These are phyloP conservation scores for Ogataea henricii DNA, from an alignment of 805 yeast genomes.

Conservation along the genomic window DNA sequence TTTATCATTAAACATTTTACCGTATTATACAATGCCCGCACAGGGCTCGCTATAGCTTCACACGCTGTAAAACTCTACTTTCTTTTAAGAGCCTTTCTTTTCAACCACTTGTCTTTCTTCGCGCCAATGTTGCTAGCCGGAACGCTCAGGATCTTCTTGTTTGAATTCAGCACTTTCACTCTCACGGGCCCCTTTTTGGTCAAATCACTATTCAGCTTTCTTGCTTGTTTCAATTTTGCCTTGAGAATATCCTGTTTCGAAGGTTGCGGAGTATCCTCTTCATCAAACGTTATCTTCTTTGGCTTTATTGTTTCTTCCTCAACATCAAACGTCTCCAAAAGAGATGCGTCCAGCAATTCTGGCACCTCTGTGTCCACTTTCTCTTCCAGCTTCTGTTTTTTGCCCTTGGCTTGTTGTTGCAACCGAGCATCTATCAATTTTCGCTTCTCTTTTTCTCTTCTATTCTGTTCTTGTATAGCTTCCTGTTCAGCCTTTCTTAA, in stretches of 20 bases:
- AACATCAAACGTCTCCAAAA: constrained; percentile 35
- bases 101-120: constrained; percentile 32
- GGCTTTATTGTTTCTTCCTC: constrained; percentile 21
- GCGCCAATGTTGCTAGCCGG: constrained; percentile 25
- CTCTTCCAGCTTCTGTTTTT: constrained; percentile 13
- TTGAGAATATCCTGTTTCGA: constrained; percentile 16
- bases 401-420: constrained; percentile 35
- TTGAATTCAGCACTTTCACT: constrained; percentile 35
- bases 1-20: not conserved
- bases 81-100: constrained; percentile 28
- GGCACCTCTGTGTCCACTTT: constrained; percentile 29
- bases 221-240: constrained; percentile 35
- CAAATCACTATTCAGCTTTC: constrained; percentile 31
- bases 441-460: constrained; percentile 30
- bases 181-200: constrained; percentile 44
- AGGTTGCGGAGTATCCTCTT: constrained; percentile 21
- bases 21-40: constrained; percentile 5
- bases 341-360: constrained; percentile 42
- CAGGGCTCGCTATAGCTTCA: constrained; percentile 5
- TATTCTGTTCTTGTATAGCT: constrained; percentile 26
- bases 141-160: constrained; percentile 20
- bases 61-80: constrained; percentile 8
- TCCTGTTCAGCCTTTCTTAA: constrained; percentile 29
- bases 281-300: constrained; percentile 39
- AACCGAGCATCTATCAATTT: constrained; percentile 37